These are phyloP conservation scores for Hyphodiscus hymeniophilus DNA, from an alignment of 495 filamentous ascomycete genomes.

Conservation along the genomic window DNA sequence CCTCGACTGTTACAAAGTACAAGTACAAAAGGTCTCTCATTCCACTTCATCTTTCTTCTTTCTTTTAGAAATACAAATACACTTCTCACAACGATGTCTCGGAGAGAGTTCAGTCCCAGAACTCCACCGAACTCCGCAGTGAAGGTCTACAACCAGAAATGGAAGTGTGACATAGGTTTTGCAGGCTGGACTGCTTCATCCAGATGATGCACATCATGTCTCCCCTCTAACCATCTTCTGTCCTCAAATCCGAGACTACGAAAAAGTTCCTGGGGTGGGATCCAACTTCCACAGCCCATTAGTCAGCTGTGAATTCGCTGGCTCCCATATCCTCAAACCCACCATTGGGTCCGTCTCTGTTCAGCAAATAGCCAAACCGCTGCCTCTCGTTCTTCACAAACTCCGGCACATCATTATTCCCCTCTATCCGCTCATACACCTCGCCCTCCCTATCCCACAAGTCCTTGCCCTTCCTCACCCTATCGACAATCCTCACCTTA, in stretches of 20 bases:
- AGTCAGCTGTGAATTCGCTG: neutral
- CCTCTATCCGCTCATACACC: conserved; percentile 26
- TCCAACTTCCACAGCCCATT: too few relatives aligned
- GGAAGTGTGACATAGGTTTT: too few relatives aligned
- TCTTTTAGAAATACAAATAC: too few relatives aligned
- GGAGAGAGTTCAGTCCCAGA: too few relatives aligned
- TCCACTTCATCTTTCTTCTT: conserved; percentile 1
- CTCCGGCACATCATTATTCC: conserved; percentile 29
- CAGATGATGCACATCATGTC: too few relatives aligned
- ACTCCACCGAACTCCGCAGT: too few relatives aligned
- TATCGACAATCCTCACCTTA: conserved; percentile 27
- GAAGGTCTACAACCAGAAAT: too few relatives aligned
- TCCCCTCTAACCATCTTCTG: too few relatives aligned
- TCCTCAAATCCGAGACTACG: too few relatives aligned
- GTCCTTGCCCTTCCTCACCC: conserved; percentile 34
- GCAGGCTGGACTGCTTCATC: too few relatives aligned
- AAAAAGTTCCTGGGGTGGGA: too few relatives aligned
- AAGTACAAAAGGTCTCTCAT: neutral
- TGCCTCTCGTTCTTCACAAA: conserved; percentile 24
- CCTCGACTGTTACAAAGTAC: neutral
- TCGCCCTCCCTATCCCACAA: conserved; percentile 29
- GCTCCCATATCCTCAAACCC: conserved; percentile 26
- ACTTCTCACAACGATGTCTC: too few relatives aligned
- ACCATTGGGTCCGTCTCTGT: conserved; percentile 27
- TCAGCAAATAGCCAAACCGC: conserved; percentile 27